Percentiles rank a stretch among this genome's conserved stretches.
Evolutionary conservation across 768 basidiomycete species (phyloP).

Genomic region (Epithele typhae): DNA sequence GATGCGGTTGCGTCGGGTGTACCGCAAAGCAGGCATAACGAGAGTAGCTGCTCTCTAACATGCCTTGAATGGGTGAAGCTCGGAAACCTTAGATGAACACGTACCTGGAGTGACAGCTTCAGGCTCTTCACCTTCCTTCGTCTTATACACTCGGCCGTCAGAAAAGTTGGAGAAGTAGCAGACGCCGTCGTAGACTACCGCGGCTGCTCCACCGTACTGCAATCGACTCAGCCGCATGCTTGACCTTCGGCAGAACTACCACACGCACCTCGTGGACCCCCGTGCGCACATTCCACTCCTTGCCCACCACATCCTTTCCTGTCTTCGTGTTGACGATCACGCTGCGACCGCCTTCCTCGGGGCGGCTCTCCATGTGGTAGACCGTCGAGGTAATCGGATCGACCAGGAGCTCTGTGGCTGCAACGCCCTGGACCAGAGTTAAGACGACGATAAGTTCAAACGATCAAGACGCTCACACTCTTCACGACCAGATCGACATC

Average conservation of each 20-base stretch:
- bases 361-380: conserved; percentile 58
- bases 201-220: conserved; percentile 61
- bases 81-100: conserved; percentile 9
- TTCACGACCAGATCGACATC: conserved; percentile 47
- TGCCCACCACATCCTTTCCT: conserved; percentile 48
- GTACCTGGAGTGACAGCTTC: conserved; percentile 61
- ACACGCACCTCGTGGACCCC: conserved; percentile 49
- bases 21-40: conserved; percentile 63
- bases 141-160: conserved; percentile 51
- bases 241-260: neutral
- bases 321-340: conserved; percentile 52
- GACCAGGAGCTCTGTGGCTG: conserved; percentile 9
- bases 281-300: conserved; percentile 52
- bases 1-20: conserved; percentile 46
- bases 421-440: conserved; percentile 1
- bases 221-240: no score
- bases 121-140: conserved; percentile 31
- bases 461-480: conserved; percentile 26
- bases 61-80: neutral
- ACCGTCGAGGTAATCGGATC: conserved; percentile 42
- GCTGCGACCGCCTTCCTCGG: conserved; percentile 49
- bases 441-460: neutral
- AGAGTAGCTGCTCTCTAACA: conserved; percentile 41
- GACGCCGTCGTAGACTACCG: conserved; percentile 43
- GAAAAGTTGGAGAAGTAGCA: conserved; percentile 56